phyloP scores from a whole-genome alignment of 2,329 filamentous ascomycete genomes.

The Thermoascus crustaceus region DNA sequence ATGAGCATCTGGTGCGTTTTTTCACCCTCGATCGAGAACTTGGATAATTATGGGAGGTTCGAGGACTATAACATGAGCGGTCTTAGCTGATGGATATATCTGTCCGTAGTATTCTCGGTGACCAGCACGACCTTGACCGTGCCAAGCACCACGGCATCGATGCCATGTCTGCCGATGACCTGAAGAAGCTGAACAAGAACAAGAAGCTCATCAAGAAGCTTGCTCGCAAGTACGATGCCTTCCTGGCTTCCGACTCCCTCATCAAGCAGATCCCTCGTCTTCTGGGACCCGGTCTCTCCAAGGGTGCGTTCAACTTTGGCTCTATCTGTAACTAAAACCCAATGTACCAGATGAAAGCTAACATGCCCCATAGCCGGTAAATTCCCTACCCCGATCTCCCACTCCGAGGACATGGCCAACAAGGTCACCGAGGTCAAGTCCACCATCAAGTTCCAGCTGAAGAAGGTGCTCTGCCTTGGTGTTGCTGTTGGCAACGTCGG shows the following conservation, averaged over 20 bases:
- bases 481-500: slow-evolving; percentile 97
- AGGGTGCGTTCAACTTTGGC: slow-evolving; percentile 53
- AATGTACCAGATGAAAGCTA: slow-evolving; percentile 20
- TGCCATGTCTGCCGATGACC: slow-evolving; percentile 94
- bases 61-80: not conserved
- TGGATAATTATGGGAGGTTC: slow-evolving; percentile 1
- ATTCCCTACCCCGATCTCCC: slow-evolving; percentile 97
- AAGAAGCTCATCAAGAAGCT: slow-evolving; percentile 99
- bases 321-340: slow-evolving; percentile 17
- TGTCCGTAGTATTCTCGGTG: slow-evolving; percentile 61
- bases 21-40: slow-evolving; percentile 5
- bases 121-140: slow-evolving; percentile 99
- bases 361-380: slow-evolving; percentile 79
- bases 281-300: slow-evolving; percentile 94
- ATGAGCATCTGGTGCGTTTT: slow-evolving; percentile 68
- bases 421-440: slow-evolving; percentile 99
- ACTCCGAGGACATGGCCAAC: slow-evolving; percentile 83
- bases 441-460: slow-evolving; percentile 99
- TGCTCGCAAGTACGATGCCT: slow-evolving; percentile 99
- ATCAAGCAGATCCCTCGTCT: slow-evolving; percentile 99
- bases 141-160: slow-evolving; percentile 98
- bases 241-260: slow-evolving; percentile 90
- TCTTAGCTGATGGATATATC: slow-evolving; percentile 3
- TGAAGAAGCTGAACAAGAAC: slow-evolving; percentile 99
- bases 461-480: slow-evolving; percentile 99